Evolutionary conservation across 2,329 filamentous ascomycete genomes (phyloP), one percentile per base, ranked within the genome.

Genomic region (Parastagonospora nodorum): DNA sequence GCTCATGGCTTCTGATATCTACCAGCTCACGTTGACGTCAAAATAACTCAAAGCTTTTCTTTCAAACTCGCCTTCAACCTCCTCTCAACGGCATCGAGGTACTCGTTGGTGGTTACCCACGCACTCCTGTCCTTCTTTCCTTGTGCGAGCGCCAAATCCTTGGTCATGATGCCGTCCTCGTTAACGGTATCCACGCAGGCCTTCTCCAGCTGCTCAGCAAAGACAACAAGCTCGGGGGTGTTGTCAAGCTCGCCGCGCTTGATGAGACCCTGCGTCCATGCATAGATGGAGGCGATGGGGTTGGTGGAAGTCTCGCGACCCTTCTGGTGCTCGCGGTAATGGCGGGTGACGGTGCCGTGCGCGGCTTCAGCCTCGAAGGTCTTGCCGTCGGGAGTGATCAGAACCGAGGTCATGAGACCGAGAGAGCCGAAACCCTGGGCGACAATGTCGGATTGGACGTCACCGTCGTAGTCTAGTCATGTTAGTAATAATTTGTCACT

Each of bases 301-400:
- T 99, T 97, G 64, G 94, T 99, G 38, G 92, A 96, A 49, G 94
- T 99, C 79, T 96, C 91, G 67, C 88, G 87, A 74, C 94, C 94
- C 83, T 97, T 97, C 80, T 97, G 94, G 84, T 97, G 90, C 82
- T 97, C 93, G 74, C 94, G 91, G 86, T 92, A 97, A 83, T 97
- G 94, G 70, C 94, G 90, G 47, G 94, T 99, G 63, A 99, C 94
- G 58, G 94, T 97, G 69, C 94, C 94, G 84, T 97, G 94, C 61
- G 94, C 94, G 59, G 94, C 94, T 82, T 97, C 94, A 52, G 92
- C 92, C 80, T 97, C 94, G 77, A 96, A 97, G 9, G 92, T 95
- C 81, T 94, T 91, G 75, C 94, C 94, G 76, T 96, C 91, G 48
- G 94, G 94, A 51, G 94, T 97, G 78, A 96, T 91, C 66, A 97